Conservation (phyloP, 768 basidiomycete species). For the Calocera cornea region DNA sequence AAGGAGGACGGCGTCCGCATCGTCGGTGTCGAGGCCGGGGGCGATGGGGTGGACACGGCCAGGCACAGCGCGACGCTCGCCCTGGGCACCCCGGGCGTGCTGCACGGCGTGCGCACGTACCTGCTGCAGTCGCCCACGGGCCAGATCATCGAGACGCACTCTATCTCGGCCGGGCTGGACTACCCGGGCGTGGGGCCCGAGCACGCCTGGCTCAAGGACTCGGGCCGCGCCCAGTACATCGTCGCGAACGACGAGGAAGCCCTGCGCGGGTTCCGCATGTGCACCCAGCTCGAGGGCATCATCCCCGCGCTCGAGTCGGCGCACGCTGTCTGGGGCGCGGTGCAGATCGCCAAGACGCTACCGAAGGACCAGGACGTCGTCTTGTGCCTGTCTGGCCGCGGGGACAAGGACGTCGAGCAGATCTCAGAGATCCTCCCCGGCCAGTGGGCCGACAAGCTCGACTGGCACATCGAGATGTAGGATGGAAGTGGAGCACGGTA, state of each 20-base stretch:
- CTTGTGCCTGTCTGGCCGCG: constrained; percentile 89
- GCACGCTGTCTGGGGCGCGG: constrained; percentile 89
- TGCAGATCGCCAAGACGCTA: constrained; percentile 70
- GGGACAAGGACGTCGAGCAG: constrained; percentile 96
- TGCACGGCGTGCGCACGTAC: constrained; percentile 94
- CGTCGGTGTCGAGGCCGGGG: constrained; percentile 93
- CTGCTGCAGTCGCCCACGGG: constrained; percentile 77
- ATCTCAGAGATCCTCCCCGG: constrained; percentile 83
- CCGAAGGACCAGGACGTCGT: constrained; percentile 78
- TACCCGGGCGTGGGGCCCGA: constrained; percentile 98
- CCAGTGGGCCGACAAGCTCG: constrained; percentile 85
- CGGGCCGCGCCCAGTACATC: constrained; percentile 83
- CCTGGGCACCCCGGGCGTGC: constrained; percentile 80
- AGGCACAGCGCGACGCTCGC: constrained; percentile 87
- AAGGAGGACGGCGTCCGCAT: constrained; percentile 70
- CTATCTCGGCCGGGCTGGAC: constrained; percentile 89
- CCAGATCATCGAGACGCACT: constrained; percentile 95
- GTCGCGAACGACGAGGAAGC: constrained; percentile 90
- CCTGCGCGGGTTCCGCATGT: constrained; percentile 77
- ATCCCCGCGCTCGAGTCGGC: constrained; percentile 95
- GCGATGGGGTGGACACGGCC: constrained; percentile 80
- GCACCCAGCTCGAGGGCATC: constrained; percentile 90
- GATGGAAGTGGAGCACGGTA: neutral
- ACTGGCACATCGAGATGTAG: constrained; percentile 59
- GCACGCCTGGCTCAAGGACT: constrained; percentile 94